Base-by-base conservation (phyloP, 805 yeast genomes). In the Yamadazyma endophytica region DNA sequence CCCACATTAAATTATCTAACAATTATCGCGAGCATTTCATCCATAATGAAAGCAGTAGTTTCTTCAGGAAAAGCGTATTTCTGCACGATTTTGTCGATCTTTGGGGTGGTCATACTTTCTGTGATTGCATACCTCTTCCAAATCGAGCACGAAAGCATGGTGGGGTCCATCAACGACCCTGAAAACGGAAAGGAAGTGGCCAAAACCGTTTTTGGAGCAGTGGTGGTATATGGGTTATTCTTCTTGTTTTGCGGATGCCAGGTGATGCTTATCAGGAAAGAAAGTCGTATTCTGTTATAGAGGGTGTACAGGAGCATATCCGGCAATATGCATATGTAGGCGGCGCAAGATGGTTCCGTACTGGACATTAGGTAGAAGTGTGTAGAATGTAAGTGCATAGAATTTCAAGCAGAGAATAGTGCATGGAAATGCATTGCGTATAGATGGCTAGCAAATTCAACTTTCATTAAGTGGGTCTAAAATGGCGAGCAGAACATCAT, bases 181-280 rank as follows among this genome's bases (percentile, higher is more conserved):
- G 85, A 75, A 45, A 92, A 92, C 53, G 97, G 97, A 11, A 77
- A 78, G 41, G 95, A 92, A 18, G 97, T 90, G 23, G 96, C 97
- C 17, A 75, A 75, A 43, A 92, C 97, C 3, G 81, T 90, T 16
- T 82, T 82, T 61, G 81, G 88, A 30, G 96, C 97, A 16, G 96
- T 89, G 6, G 54, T 82, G 35, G 88, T 90, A 8, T 90, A 90
- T 56, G 59, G 78, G 35, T 70, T 67, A 19, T 87, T 88, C 70
- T 82, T 92, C 49, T 64, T 81, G 19, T 90, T 89, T 62, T 90
- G 97, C 58, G 97, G 97, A 4, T 78, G 77, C 45, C 97, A 90
- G 59, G 75, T 87, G 13, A 61, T 72, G 43, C 47, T 80, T 45
- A 67, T 79, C 51, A 74, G 68, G 45, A 79, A 79, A 54, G 80